phyloP scores from a whole-genome alignment of 2,329 filamentous ascomycete species.

The Cercospora janseana region DNA sequence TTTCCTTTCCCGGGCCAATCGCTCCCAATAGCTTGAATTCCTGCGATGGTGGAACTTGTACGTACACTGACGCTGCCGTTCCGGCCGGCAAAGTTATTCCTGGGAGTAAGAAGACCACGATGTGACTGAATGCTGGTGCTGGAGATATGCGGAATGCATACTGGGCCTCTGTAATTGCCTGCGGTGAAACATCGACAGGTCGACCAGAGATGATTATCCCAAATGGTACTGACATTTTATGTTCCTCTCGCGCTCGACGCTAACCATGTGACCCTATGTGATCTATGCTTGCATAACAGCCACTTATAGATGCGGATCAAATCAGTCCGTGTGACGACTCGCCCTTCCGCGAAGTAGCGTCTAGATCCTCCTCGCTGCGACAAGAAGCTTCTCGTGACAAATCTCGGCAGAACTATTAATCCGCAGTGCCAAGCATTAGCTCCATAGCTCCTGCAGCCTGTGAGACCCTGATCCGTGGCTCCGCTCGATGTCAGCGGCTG shows the following conservation, averaged over 20 bases:
- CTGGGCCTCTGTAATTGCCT: slow-evolving; percentile 57
- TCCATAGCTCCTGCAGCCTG: too few species aligned
- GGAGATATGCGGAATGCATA: slow-evolving; percentile 66
- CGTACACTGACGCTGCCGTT: slow-evolving; percentile 86
- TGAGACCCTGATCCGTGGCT: neutral
- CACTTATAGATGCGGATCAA: too few species aligned
- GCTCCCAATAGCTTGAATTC: slow-evolving; percentile 85
- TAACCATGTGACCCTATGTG: too few species aligned
- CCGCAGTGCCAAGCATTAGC: slow-evolving; percentile 11
- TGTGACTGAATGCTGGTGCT: slow-evolving; percentile 62
- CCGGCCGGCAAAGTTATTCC: slow-evolving; percentile 68
- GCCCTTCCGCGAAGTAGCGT: neutral
- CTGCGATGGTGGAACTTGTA: slow-evolving; percentile 61
- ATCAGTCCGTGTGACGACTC: too few species aligned
- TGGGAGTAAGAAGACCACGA: slow-evolving; percentile 86
- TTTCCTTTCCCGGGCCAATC: slow-evolving; percentile 85
- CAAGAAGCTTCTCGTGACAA: slow-evolving; percentile 8
- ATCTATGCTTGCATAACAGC: too few species aligned
- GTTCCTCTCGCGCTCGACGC: too few species aligned
- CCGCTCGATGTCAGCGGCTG: slow-evolving; percentile 1
- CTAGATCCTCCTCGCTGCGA: neutral
- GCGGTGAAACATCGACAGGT: slow-evolving; percentile 58
- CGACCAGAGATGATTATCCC: slow-evolving; percentile 61
- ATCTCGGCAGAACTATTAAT: neutral
- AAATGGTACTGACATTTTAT: slow-evolving; percentile 50